phyloP scores from a whole-genome alignment of 1,139 yeast genomes.

The Trichomonascaceae sp. region DNA sequence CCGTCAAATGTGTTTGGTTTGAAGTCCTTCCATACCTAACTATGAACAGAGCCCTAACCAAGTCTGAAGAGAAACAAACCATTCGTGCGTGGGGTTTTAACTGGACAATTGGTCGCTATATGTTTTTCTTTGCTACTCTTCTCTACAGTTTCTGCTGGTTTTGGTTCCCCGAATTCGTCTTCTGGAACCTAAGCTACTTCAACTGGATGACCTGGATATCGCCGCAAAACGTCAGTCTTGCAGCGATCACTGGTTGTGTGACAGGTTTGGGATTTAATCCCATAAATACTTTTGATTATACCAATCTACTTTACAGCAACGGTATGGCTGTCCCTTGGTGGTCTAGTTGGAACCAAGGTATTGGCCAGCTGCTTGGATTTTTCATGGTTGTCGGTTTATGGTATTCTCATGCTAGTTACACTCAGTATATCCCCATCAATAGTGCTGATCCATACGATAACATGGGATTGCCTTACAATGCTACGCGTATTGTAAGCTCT shows the following conservation, averaged over 20 bases:
- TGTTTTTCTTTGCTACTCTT: conserved; percentile 39
- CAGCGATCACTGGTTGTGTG: conserved; percentile 46
- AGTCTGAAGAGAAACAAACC: conserved; percentile 29
- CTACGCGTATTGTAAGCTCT: conserved; percentile 37
- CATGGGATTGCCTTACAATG: conserved; percentile 39
- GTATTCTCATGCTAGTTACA: conserved; percentile 47
- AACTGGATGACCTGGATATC: conserved; percentile 61
- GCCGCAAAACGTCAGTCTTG: conserved; percentile 48
- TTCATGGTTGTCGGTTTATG: conserved; percentile 39
- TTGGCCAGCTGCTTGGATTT: conserved; percentile 40
- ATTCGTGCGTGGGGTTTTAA: conserved; percentile 48
- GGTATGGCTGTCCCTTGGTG: conserved; percentile 44
- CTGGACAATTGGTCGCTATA: conserved; percentile 46
- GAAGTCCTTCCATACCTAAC: conserved; percentile 38
- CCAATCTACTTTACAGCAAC: conserved; percentile 31
- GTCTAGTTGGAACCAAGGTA: conserved; percentile 34
- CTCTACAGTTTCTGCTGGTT: conserved; percentile 42
- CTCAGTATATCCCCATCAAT: conserved; percentile 49
- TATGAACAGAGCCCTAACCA: conserved; percentile 34
- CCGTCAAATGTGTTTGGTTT: conserved; percentile 47
- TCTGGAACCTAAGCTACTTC: conserved; percentile 44
- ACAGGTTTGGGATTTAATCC: conserved; percentile 59
- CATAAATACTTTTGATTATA: conserved; percentile 48
- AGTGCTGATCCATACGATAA: conserved; percentile 42
- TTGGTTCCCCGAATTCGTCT: conserved; percentile 52